Base-by-base conservation (phyloP, 768 basidiomycete species). In the Austroboletus eburneus region DNA sequence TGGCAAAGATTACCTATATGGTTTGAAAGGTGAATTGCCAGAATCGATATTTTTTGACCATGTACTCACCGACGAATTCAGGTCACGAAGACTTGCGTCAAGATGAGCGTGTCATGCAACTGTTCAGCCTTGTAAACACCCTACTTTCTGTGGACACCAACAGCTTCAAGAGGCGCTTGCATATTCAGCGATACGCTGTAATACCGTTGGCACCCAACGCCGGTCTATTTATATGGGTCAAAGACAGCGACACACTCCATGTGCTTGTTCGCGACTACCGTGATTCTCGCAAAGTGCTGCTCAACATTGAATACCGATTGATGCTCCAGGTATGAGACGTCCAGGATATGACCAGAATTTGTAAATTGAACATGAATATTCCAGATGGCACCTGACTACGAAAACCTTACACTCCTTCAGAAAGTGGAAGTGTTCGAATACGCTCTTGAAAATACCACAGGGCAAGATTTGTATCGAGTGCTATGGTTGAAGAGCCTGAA, bases 401-500 rank as follows among this genome's bases (percentile, higher is more conserved):
- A 98, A 66, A 90, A 85, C 58, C 72, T 98, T 24, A 91, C 87
- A 24, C 73, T 97, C 5, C 77, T 99, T 41, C 95, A 99, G 65
- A 99, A 99, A 72, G 90, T 99, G 33, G 96, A 99, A 63, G 96
- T 99, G 3, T 99, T 99, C 69, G 93, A 98, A 66, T 97, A 98
- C 57, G 94, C 96, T 6, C 75, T 98, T 36, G 94, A 98, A 67
- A 97, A 98, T 59, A 98, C 96, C 2, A 97, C 93, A 0, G 96
- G 96, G 2, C 96, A 98, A 68, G 96, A 99, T 62, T 73, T 99
- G 12, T 99, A 99, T 66, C 77, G 92, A 12, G 92, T 99, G 9
- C 71, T 99, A 13, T 99, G 96, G 96, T 75, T 99, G 52, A 96
- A 94, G 74, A 92, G 90, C 61, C 66, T 76, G 51, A 94, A 91